Conservation (phyloP, 106 monocot species). For the Xerophyta viscosa region DNA sequence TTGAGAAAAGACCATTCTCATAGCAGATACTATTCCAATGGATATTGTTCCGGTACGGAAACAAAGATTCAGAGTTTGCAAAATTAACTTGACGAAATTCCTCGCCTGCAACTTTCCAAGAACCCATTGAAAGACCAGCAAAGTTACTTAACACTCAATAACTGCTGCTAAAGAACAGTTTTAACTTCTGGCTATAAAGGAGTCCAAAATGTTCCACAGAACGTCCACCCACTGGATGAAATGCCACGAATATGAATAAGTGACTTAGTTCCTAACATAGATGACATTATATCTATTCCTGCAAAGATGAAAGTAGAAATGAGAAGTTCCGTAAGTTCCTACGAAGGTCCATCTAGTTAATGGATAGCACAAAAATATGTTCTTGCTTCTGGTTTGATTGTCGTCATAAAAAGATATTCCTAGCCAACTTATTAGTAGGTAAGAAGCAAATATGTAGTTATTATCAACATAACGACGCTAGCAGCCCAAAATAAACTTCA, state of each 20-base stretch:
- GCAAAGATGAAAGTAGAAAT: too few species aligned
- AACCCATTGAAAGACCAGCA: slow-evolving; percentile 3
- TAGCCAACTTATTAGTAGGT: too few species aligned
- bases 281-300: slow-evolving; percentile 17
- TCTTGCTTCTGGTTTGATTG: too few species aligned
- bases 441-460: too few species aligned
- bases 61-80: slow-evolving; percentile 14
- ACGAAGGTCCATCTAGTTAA: too few species aligned
- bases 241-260: slow-evolving; percentile 24
- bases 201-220: slow-evolving; percentile 15
- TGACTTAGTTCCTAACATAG: slow-evolving; percentile 19
- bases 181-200: slow-evolving; percentile 12
- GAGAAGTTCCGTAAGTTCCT: too few species aligned
- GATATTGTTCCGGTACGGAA: slow-evolving; percentile 12
- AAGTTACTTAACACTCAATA: slow-evolving; percentile 8
- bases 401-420: too few species aligned
- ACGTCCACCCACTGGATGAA: slow-evolving; percentile 10
- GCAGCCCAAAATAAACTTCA: too few species aligned
- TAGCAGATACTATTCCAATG: slow-evolving; percentile 13
- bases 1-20: slow-evolving; percentile 49
- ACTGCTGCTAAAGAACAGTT: slow-evolving; percentile 10
- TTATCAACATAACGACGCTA: too few species aligned
- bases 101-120: slow-evolving; percentile 21
- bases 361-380: too few species aligned
- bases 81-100: slow-evolving; percentile 10